phyloP scores from a whole-genome alignment of 2,329 filamentous ascomycete species.

The Raffaelea arxii region DNA sequence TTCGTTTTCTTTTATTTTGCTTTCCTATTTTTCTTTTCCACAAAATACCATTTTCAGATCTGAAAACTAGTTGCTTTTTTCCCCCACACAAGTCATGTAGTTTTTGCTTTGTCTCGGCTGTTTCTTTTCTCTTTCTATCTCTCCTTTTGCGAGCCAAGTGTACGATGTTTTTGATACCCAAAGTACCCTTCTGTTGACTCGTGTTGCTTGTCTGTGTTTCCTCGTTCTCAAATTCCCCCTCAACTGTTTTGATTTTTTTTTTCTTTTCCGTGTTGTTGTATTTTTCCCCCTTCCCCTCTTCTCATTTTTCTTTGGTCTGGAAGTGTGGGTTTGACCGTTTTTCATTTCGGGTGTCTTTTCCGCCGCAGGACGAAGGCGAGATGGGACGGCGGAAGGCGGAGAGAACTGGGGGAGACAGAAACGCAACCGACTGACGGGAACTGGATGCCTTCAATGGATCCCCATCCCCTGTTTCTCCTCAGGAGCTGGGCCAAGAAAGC shows the following conservation, averaged over 20 bases:
- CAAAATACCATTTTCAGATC: neutral
- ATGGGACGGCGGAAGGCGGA: neutral
- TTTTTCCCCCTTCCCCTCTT: neutral
- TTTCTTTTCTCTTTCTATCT: neutral
- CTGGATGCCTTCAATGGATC: too few species aligned
- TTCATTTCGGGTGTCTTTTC: neutral
- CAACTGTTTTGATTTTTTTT: neutral
- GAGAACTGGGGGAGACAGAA: neutral
- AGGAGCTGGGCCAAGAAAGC: neutral
- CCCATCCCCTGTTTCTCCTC: too few species aligned
- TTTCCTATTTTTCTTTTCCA: constrained; percentile 2
- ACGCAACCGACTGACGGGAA: neutral
- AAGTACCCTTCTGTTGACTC: constrained; percentile 2
- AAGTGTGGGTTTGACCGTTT: neutral
- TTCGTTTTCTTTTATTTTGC: neutral
- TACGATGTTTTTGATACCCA: constrained; percentile 8
- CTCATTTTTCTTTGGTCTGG: neutral
- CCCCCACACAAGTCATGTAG: neutral
- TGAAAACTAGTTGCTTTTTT: neutral
- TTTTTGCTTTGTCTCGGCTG: neutral
- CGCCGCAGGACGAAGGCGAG: neutral
- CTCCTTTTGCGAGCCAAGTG: too few species aligned
- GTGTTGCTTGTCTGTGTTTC: neutral
- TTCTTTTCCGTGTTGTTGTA: neutral
- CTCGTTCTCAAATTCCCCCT: neutral